These are phyloP conservation scores for Fusarium sp. DNA, from an alignment of 2,329 filamentous ascomycete genomes.

Conservation along the genomic window DNA sequence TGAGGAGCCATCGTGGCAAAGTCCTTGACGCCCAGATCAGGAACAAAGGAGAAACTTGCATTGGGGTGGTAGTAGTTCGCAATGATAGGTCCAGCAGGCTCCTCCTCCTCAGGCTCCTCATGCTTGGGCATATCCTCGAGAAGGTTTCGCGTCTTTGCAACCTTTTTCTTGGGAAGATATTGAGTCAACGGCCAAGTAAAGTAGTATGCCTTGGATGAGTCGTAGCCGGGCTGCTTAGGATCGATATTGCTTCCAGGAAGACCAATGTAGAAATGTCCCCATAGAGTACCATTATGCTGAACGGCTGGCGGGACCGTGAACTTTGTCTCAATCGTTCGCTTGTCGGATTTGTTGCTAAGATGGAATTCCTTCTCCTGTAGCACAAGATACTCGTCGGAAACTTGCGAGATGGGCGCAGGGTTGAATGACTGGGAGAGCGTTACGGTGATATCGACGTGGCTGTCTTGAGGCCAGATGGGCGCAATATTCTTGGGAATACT, in stretches of 20 bases:
- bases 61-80: conserved; percentile 96
- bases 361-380: conserved; percentile 84
- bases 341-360: conserved; percentile 83
- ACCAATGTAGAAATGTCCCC: conserved; percentile 92
- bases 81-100: conserved; percentile 75
- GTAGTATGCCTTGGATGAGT: conserved; percentile 81
- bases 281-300: conserved; percentile 92
- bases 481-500: conserved; percentile 77
- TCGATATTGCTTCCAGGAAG: conserved; percentile 82
- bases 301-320: conserved; percentile 83
- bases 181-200: conserved; percentile 89
- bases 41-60: conserved; percentile 88
- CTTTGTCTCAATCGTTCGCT: conserved; percentile 79
- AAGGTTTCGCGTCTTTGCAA: conserved; percentile 87
- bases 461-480: conserved; percentile 89
- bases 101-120: conserved; percentile 62
- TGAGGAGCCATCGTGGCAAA: conserved; percentile 79
- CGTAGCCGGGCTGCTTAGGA: conserved; percentile 78
- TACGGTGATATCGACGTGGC: conserved; percentile 83
- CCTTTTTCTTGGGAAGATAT: conserved; percentile 92
- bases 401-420: conserved; percentile 74
- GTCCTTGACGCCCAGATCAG: conserved; percentile 78
- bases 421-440: conserved; percentile 83
- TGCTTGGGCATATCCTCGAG: conserved; percentile 66
- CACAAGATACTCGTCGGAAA: conserved; percentile 77